Evolutionary conservation across 805 yeast species (phyloP), one percentile per base, ranked within the genome.

Genomic region (Saccharomycopsis sp.): DNA sequence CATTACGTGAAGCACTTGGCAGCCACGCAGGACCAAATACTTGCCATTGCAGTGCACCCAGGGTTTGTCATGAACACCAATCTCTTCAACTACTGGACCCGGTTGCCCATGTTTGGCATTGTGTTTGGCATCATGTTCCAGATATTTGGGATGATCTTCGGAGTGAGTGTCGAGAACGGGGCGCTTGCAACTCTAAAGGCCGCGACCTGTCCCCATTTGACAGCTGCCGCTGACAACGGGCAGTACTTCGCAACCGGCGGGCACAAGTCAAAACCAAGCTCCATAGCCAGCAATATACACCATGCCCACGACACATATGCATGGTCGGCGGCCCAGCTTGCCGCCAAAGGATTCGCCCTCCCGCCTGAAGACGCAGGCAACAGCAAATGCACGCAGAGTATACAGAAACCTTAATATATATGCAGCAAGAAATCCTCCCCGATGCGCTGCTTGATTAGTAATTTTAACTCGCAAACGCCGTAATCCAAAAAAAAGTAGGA

Each of bases 61-160:
- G 97, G 97, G 0, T 78, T 88, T 63, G 89, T 88, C n/a, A 85
- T 89, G 87, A 84, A 84, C 65, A 85, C 96, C 1, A 85, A 86
- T 64, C 69, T 86, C 53, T 87, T 86, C 68, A 76, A 86, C 52
- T 87, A 86, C 68, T 86, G 91, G 84, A 87, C 93, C 1, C 73
- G 89, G 58, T 73, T 86, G 15, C 96, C 96, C 0, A 73, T 89
- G 2, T 76, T 89, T n/a, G 96, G 97, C 0, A 76, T 83, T 0
- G 65, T 86, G 41, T 87, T 87, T 64, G 84, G 92, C 89, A 70
- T 86, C 47, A 69, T 81, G 8, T 87, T 88, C 68, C 89, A 87
- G 67, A 66, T 85, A 5, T 83, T 88, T 66, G 89, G 88, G 0
- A 81, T 72, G 64, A 69, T 86, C 51, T 79, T 86, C 63, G 96